These are phyloP conservation scores for Fusarium denticulatum DNA, from an alignment of 2,329 filamentous ascomycete genomes.

Conservation along the genomic window DNA sequence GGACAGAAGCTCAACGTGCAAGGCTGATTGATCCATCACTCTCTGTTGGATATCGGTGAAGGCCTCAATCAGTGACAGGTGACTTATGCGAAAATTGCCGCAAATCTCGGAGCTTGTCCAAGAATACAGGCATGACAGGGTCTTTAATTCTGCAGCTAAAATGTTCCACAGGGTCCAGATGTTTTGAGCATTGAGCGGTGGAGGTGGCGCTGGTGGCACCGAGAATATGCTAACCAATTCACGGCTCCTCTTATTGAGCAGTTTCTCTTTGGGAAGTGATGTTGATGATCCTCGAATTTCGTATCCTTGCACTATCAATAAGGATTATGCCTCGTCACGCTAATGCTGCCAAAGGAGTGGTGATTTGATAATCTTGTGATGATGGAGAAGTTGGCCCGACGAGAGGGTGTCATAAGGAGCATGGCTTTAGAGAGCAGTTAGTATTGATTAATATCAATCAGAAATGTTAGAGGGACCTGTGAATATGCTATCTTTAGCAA, in stretches of 20 bases:
- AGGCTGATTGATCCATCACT: constrained; percentile 5
- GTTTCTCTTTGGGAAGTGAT: not conserved
- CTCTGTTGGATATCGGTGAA: not conserved
- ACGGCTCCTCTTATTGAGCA: not conserved
- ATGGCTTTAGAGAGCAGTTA: not conserved
- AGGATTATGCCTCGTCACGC: constrained; percentile 14
- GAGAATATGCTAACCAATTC: constrained; percentile 1
- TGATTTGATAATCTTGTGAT: not conserved
- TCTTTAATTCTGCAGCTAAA: constrained; percentile 14
- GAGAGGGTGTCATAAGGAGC: not conserved
- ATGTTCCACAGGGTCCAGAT: not conserved
- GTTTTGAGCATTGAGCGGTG: constrained; percentile 10
- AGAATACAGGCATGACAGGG: not conserved
- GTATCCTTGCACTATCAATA: not conserved
- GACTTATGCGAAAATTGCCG: constrained; percentile 19
- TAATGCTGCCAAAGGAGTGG: not conserved
- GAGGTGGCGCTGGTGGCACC: constrained; percentile 1
- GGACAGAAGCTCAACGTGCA: constrained; percentile 1
- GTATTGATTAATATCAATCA: not conserved
- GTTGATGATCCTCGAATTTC: not conserved
- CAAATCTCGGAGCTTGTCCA: not conserved
- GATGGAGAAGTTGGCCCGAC: not conserved
- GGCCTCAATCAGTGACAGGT: not conserved
- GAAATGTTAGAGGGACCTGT: not conserved
- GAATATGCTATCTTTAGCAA: not conserved